These are phyloP conservation scores for Hypericum androsaemum DNA, from an alignment of 345 rosid species.

Conservation along the genomic window DNA sequence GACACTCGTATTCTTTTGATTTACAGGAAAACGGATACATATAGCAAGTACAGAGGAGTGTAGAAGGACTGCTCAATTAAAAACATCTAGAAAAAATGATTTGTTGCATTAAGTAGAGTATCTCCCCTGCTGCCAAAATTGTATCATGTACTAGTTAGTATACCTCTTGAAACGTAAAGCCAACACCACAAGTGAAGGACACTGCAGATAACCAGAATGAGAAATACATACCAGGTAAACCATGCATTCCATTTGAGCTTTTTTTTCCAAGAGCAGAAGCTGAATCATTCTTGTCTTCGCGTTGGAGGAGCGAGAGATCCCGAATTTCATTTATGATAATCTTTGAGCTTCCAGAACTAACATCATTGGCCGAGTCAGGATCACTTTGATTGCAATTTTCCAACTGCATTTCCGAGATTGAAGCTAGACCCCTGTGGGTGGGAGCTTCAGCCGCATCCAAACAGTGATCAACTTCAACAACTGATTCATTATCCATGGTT, in stretches of 20 bases:
- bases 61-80: too few species aligned
- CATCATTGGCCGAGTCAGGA: constrained; percentile 30
- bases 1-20: too few species aligned
- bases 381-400: constrained; percentile 28
- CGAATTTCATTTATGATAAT: constrained; percentile 28
- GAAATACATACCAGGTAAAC: constrained; percentile 36
- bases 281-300: constrained; percentile 25
- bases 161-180: too few species aligned
- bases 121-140: too few species aligned
- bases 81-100: too few species aligned
- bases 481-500: constrained; percentile 24
- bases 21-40: too few species aligned
- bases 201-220: constrained; percentile 2
- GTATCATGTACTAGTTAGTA: too few species aligned
- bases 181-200: neutral
- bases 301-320: constrained; percentile 24
- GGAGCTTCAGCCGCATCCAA: constrained; percentile 31
- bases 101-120: too few species aligned
- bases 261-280: constrained; percentile 31
- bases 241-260: constrained; percentile 35
- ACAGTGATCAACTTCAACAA: constrained; percentile 25
- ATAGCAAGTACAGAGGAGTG: too few species aligned
- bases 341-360: constrained; percentile 24
- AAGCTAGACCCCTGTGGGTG: constrained; percentile 29
- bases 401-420: constrained; percentile 55